Evolutionary conservation across 176 grass and related monocot species (phyloP), one percentile per base, ranked within the genome.

Genomic region (Ensete glaucum): DNA sequence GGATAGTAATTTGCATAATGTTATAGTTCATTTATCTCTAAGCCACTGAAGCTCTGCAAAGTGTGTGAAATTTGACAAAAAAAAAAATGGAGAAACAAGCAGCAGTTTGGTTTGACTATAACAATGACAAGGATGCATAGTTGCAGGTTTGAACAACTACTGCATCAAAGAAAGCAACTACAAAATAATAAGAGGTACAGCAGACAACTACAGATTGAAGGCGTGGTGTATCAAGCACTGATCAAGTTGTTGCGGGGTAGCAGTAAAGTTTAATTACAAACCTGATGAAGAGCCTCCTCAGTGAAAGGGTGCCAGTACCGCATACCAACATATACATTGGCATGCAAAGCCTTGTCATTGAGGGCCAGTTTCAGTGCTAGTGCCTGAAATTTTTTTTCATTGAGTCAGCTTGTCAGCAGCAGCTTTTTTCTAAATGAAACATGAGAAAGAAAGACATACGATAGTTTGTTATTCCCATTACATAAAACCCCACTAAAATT

Each of bases 281-380:
- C 95, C 85, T 91, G 96, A 91, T 88, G 76, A 68, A 99, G 79
- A 57, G 96, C 96, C 78, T 99, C 96, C 83, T 99, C 96, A 1
- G 88, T 99, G 76, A 95, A 99, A 19, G 96, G 96, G 75, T 99
- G 76, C 96, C 96, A 99, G 72, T 99, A 95, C 15, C 96, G 80
- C 96, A 99, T 99, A 65, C 90, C 96, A 74, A 99, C 86, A 86
- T 99, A 99, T 57, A 95, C 81, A 66, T 99, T 87, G 71, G 85
- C 91, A 48, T 89, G 76, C 70, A 99, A 67, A 22, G 91, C 80
- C 81, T 89, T 95, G 62, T 75, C 82, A 83, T 89, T 59, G 67
- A 99, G 85, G 24, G 81, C 78, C 78, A 81, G 19, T 80, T 91
- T 89, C 80, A 99, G 76, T 76, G 96, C 91, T 88, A 85, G 82